phyloP scores from a whole-genome alignment of 108 stramenopile species.

The Cyclotella baltica region DNA sequence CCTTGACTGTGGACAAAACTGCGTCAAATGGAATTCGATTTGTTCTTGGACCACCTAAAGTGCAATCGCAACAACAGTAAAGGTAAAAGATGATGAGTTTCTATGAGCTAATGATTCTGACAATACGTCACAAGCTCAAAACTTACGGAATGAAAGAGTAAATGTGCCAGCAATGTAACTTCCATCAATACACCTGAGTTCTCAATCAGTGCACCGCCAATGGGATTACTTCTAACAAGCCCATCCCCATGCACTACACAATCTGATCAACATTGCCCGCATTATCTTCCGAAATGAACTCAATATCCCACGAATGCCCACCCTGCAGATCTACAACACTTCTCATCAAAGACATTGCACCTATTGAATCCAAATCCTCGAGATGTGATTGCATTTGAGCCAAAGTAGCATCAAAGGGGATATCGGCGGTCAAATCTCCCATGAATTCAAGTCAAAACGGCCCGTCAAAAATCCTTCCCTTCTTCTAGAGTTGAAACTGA shows the following conservation, averaged over 20 bases:
- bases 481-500: conserved; percentile 62
- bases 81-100: background rate
- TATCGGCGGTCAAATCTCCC: conserved; percentile 69
- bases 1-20: conserved; percentile 54
- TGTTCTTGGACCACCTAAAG: conserved; percentile 33
- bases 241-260: conserved; percentile 50
- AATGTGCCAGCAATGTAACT: conserved; percentile 52
- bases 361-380: conserved; percentile 62
- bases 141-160: conserved; percentile 41
- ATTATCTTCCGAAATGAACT: conserved; percentile 72
- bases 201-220: conserved; percentile 50
- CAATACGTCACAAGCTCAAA: background rate
- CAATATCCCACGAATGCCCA: conserved; percentile 66
- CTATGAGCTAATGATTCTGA: background rate
- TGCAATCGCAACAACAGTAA: background rate
- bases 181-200: conserved; percentile 35
- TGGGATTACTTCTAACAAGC: conserved; percentile 50
- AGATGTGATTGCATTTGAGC: conserved; percentile 59
- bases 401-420: conserved; percentile 68
- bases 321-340: conserved; percentile 54
- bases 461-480: conserved; percentile 76
- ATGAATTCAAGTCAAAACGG: conserved; percentile 69
- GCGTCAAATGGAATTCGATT: conserved; percentile 62
- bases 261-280: conserved; percentile 61
- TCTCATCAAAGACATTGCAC: conserved; percentile 63